Base-by-base conservation (phyloP, 306 rosid genomes). In the Vachellia collinsii region DNA sequence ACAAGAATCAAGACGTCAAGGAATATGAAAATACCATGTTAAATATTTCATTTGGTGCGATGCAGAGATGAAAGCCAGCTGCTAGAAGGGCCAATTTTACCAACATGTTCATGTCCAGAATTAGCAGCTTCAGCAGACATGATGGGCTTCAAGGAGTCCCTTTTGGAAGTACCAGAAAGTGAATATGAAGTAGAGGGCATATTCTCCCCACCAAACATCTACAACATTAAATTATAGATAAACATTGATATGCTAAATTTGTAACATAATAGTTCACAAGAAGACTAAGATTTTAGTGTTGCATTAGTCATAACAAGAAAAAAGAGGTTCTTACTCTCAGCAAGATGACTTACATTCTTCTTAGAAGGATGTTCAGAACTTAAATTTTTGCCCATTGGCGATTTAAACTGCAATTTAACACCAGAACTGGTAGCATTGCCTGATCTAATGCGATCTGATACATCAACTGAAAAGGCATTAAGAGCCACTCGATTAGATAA, bases 31-130 rank as follows among this genome's bases (percentile, higher is more conserved):
- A 82, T 81, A 92, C 96, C 93, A 82, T 70, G 36, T 50, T 17
- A 47, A 29, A 76, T 79, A 83, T 82, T 82, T 94, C 90, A 94
- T 87, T 94, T 94, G 79, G 91, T 86, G 72, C 91, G 89, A 74
- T 92, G 97, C 83, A 92, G 83, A 68, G 97, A 92, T 62, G 95
- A 83, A 87, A 94, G 86, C 98, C 97, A 94, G 87, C 97, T 94
- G 81, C 94, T 90, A 37, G 97, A 94, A 79, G 93, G 93, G 70
- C 95, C 97, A 80, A 89, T 66, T 90, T 82, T 90, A 72, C 78
- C 87, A 62, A 90, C 89, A 47, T 82, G 88, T 66, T 90, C 93
- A 42, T 80, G 90, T 77, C 85, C 80, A 59, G 79, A 82, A 70
- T 94, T 89, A 14, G 85, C 73, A 70, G 88, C 79, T 86, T 92